A percentile compares a stretch with the other conserved stretches of the same genome.
Evolutionary conservation across 306 rosid species (phyloP).

Genomic region (Vigna reflexopilosa): DNA sequence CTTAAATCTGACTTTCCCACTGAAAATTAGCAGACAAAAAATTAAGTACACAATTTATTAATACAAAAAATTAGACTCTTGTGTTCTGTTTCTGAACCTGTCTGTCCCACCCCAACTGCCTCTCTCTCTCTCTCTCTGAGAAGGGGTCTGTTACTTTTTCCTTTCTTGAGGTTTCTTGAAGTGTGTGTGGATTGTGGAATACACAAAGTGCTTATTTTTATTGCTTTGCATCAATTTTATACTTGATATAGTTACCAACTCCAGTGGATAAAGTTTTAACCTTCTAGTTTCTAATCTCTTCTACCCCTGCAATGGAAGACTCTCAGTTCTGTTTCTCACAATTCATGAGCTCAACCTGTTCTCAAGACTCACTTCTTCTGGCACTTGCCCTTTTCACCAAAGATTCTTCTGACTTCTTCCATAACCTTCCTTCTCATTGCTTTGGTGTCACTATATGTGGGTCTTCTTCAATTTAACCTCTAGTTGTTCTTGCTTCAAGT

Average conservation of each 20-base stretch:
- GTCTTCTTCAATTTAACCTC: slow-evolving; percentile 54
- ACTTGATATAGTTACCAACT: slow-evolving; percentile 47
- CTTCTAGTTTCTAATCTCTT: slow-evolving; percentile 13
- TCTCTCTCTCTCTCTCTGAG: slow-evolving; percentile 57
- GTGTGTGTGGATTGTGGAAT: slow-evolving; percentile 41
- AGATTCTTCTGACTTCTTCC: slow-evolving; percentile 53
- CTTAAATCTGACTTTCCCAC: slow-evolving; percentile 51
- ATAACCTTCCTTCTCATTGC: slow-evolving; percentile 57
- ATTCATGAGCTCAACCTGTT: slow-evolving; percentile 49
- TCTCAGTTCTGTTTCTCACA: slow-evolving; percentile 49
- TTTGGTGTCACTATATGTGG: slow-evolving; percentile 60
- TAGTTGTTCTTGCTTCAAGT: slow-evolving; percentile 73
- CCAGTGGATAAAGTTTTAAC: slow-evolving; percentile 44
- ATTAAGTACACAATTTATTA: neutral
- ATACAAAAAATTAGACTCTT: slow-evolving; percentile 29
- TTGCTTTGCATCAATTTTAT: slow-evolving; percentile 44
- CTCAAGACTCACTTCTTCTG: slow-evolving; percentile 41
- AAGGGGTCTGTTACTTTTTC: slow-evolving; percentile 53
- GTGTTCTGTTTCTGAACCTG: slow-evolving; percentile 34
- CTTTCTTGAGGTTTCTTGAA: slow-evolving; percentile 35
- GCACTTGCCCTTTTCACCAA: slow-evolving; percentile 59
- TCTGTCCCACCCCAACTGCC: slow-evolving; percentile 56
- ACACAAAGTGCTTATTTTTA: slow-evolving; percentile 39
- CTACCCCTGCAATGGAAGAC: slow-evolving; percentile 53
- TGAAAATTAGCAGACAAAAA: slow-evolving; percentile 37